Conservation (phyloP, 2,329 filamentous ascomycete genomes). For the Claviceps purpurea region DNA sequence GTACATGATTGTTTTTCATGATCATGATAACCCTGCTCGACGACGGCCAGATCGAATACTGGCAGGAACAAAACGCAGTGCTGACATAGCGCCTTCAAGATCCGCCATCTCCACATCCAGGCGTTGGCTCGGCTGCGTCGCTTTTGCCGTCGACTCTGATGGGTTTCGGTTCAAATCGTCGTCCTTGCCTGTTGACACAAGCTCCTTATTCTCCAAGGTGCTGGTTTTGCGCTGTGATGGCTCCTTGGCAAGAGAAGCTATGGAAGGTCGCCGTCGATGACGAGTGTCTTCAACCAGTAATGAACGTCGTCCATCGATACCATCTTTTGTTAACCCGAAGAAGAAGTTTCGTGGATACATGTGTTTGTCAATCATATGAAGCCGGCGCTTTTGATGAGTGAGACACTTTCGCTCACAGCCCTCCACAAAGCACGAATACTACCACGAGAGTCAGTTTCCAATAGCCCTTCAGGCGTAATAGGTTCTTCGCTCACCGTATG, state of each 20-base stretch:
- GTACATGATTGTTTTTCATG: constrained; percentile 16
- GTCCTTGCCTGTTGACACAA: constrained; percentile 1
- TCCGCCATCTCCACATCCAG: constrained; percentile 46
- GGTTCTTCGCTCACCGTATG: constrained; percentile 53
- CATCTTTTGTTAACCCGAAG: constrained; percentile 73
- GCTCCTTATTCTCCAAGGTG: constrained; percentile 15
- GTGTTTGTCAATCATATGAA: constrained; percentile 91
- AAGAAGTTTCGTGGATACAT: constrained; percentile 81
- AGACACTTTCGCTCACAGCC: constrained; percentile 75
- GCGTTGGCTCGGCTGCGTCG: constrained; percentile 10
- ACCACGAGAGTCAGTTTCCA: not conserved
- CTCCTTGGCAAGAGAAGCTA: constrained; percentile 20
- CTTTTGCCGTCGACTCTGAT: constrained; percentile 8
- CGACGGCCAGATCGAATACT: constrained; percentile 52
- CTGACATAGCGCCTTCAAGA: constrained; percentile 54
- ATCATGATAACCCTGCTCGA: constrained; percentile 38
- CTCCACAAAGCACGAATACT: constrained; percentile 86
- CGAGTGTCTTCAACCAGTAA: constrained; percentile 52
- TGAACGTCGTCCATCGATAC: constrained; percentile 74
- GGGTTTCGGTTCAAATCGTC: constrained; percentile 9
- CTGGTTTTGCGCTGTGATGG: constrained; percentile 18
- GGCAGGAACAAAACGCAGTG: constrained; percentile 56
- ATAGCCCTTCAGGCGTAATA: not conserved
- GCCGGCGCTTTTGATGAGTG: constrained; percentile 68
- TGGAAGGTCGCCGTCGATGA: constrained; percentile 35